Conservation (phyloP, 441 rosid species). For the Codiaeum variegatum region DNA sequence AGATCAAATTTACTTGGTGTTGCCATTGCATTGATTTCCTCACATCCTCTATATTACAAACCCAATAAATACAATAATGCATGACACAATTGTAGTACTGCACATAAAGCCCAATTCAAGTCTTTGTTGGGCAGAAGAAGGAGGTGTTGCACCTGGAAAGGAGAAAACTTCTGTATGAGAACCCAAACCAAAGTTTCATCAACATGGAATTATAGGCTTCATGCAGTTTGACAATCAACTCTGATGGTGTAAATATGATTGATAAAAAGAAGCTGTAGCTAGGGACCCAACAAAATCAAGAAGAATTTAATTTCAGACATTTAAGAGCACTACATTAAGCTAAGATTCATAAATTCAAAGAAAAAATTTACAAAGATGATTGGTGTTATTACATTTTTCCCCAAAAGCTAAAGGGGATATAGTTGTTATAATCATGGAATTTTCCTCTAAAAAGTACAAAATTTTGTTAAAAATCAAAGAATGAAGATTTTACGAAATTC, state of each 20-base stretch:
- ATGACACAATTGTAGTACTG: conserved; percentile 54
- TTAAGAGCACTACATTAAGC: conserved; percentile 11
- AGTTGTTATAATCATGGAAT: neutral
- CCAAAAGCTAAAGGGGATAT: neutral
- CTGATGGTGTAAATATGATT: neutral
- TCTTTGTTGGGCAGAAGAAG: conserved; percentile 25
- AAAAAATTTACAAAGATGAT: neutral
- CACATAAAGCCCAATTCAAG: conserved; percentile 53
- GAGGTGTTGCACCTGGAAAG: conserved; percentile 49
- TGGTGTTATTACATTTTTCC: neutral
- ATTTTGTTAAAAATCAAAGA: neutral
- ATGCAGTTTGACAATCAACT: neutral
- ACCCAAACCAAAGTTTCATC: conserved; percentile 15
- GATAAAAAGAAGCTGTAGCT: neutral
- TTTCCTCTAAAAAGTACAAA: neutral
- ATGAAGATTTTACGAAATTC: neutral
- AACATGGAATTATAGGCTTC: neutral
- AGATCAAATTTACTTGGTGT: conserved; percentile 82
- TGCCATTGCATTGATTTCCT: conserved; percentile 67
- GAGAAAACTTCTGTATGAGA: conserved; percentile 24
- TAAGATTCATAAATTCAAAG: neutral
- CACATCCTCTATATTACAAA: conserved; percentile 46
- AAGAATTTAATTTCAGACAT: conserved; percentile 4
- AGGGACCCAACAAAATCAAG: neutral
- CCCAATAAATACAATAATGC: conserved; percentile 54